Evolutionary conservation across 805 yeast species (phyloP).

Genomic region (Yarrowia sp.): DNA sequence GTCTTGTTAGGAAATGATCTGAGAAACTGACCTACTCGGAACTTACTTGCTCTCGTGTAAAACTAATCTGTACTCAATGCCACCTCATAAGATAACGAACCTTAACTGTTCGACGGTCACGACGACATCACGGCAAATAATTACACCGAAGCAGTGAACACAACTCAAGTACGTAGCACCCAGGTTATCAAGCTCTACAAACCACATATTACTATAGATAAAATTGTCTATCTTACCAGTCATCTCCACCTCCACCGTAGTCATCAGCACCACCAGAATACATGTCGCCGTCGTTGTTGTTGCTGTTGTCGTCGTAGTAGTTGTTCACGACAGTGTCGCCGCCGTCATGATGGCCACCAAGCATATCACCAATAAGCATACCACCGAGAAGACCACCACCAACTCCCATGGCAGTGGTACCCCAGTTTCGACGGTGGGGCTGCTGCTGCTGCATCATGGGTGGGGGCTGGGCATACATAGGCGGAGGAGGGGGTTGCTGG

Average conservation of each 20-base stretch:
- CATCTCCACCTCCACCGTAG: conserved; percentile 50
- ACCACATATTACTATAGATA: not conserved
- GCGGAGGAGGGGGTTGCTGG: conserved; percentile 47
- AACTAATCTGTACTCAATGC: conserved; percentile 2
- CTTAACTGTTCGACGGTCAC: not conserved
- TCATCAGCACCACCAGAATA: conserved; percentile 49
- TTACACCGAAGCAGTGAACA: not conserved
- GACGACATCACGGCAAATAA: too few species aligned
- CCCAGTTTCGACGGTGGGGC: conserved; percentile 51
- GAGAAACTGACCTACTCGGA: too few species aligned
- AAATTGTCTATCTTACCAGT: conserved; percentile 15
- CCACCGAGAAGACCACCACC: conserved; percentile 73
- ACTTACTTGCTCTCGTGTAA: not conserved
- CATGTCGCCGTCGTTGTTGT: conserved; percentile 46
- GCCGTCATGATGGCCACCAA: conserved; percentile 55
- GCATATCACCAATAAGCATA: conserved; percentile 58
- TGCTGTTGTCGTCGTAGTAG: conserved; percentile 48
- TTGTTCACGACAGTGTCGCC: conserved; percentile 50
- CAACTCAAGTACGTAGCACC: not conserved
- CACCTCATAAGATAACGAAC: conserved; percentile 26
- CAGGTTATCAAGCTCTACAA: not conserved
- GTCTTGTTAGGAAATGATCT: too few species aligned
- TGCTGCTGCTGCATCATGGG: conserved; percentile 48
- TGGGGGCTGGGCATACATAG: conserved; percentile 44
- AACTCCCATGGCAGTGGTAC: conserved; percentile 55